A percentile compares a stretch with the other conserved stretches of the same genome.
Evolutionary conservation across 148 eudicot species (phyloP).

Genomic region (Nyssa sinensis): DNA sequence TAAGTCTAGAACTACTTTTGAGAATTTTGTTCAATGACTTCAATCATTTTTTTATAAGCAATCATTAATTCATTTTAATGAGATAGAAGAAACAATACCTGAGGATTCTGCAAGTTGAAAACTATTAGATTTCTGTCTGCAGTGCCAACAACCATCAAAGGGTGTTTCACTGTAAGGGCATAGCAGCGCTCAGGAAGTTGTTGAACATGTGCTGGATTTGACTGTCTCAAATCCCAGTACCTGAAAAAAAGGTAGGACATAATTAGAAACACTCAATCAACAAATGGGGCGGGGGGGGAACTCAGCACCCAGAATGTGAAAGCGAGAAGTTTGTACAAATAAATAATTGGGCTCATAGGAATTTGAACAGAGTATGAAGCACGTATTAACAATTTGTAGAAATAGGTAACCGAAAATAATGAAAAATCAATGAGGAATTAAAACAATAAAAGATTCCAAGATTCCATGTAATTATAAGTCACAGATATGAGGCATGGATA

Average conservation of each 20-base stretch:
- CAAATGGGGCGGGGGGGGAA: no score
- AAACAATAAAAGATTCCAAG: not conserved
- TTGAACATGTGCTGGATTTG: slow-evolving; percentile 70
- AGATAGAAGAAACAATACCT: slow-evolving; percentile 40
- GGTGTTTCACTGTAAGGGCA: slow-evolving; percentile 74
- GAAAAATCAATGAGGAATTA: not conserved
- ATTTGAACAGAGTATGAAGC: not conserved
- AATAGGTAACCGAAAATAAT: not conserved
- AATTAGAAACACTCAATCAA: no score
- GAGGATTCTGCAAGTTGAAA: slow-evolving; percentile 86
- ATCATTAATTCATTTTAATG: no score
- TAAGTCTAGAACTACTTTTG: not conserved
- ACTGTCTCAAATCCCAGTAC: slow-evolving; percentile 94
- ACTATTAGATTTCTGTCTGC: slow-evolving; percentile 84
- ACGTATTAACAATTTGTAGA: not conserved
- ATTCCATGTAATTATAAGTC: not conserved
- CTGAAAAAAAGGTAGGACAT: slow-evolving; percentile 29
- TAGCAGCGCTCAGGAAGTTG: slow-evolving; percentile 96
- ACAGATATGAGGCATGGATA: no score
- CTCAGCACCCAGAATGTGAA: not conserved
- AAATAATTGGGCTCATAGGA: not conserved
- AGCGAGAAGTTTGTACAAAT: not conserved
- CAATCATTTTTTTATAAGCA: no score
- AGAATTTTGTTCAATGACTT: not conserved
- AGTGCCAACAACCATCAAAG: slow-evolving; percentile 93